Evolutionary conservation across 2,329 filamentous ascomycete genomes (phyloP).

Genomic region (Cladorrhinum sp.): DNA sequence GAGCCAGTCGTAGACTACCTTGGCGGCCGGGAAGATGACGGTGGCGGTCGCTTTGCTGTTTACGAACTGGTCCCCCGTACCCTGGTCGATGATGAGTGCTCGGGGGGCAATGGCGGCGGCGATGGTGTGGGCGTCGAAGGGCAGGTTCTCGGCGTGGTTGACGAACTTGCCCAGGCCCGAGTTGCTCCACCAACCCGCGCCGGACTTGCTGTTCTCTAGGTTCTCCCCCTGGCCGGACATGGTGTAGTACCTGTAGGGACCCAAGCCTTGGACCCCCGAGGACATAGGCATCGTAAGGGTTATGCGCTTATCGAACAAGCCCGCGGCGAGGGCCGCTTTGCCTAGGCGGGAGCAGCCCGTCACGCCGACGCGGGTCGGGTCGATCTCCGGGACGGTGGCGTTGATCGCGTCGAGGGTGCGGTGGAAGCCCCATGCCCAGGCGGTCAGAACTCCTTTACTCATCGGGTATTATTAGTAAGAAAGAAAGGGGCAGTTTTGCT

Average conservation of each 20-base stretch:
- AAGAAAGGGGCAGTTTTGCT: no score
- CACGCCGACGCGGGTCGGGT: conserved; percentile 41
- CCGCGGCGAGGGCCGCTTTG: conserved; percentile 52
- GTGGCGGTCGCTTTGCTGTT: conserved; percentile 49
- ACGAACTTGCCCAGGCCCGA: conserved; percentile 50
- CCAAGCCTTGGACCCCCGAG: conserved; percentile 53
- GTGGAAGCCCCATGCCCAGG: conserved; percentile 55
- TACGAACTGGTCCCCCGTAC: conserved; percentile 46
- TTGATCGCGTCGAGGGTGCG: conserved; percentile 52
- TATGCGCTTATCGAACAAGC: conserved; percentile 50
- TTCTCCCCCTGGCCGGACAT: conserved; percentile 45
- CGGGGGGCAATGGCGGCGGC: conserved; percentile 57
- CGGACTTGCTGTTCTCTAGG: conserved; percentile 48
- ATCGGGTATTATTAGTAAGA: no score
- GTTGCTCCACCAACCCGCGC: conserved; percentile 56
- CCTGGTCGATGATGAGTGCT: conserved; percentile 54
- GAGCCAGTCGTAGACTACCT: conserved; percentile 52
- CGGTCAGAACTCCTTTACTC: conserved; percentile 45
- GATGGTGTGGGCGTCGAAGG: conserved; percentile 57
- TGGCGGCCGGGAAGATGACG: conserved; percentile 50
- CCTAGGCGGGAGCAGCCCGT: conserved; percentile 55
- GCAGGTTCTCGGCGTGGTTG: conserved; percentile 53
- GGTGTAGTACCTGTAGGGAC: conserved; percentile 49
- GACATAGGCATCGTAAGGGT: conserved; percentile 55
- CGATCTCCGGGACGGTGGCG: conserved; percentile 45